These are phyloP conservation scores for Meredithiella fracta DNA, from an alignment of 2,329 filamentous ascomycete genomes.

Conservation along the genomic window DNA sequence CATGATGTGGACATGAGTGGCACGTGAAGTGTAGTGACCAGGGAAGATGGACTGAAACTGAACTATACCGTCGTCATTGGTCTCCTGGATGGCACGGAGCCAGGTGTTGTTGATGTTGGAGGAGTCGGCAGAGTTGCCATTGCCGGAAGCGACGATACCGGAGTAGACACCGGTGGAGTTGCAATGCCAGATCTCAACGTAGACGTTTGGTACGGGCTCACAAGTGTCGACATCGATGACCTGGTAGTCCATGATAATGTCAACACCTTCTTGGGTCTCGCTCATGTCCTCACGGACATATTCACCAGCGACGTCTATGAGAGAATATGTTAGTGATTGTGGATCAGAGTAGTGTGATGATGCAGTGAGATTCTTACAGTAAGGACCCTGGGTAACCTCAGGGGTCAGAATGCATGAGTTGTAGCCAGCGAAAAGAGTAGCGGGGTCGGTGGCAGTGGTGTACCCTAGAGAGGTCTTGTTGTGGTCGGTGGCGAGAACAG, in stretches of 20 bases:
- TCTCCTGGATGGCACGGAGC: conserved; percentile 26
- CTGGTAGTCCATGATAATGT: conserved; percentile 27
- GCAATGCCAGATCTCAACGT: conserved; percentile 29
- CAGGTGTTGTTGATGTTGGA: conserved; percentile 23
- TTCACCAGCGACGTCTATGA: conserved; percentile 22
- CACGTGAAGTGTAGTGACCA: conserved; percentile 26
- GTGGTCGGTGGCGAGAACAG: conserved; percentile 22
- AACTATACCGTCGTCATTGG: conserved; percentile 25
- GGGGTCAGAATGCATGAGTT: conserved; percentile 32
- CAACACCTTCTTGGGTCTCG: conserved; percentile 26
- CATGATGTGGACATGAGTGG: conserved; percentile 27
- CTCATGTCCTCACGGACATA: conserved; percentile 25
- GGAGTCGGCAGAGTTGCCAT: conserved; percentile 20
- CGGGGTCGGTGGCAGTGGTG: conserved; percentile 18
- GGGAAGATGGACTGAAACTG: conserved; percentile 29
- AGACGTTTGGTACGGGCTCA: conserved; percentile 24
- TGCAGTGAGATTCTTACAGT: conserved; percentile 19
- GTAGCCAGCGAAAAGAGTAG: conserved; percentile 23
- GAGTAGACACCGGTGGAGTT: conserved; percentile 31
- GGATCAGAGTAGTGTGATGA: neutral
- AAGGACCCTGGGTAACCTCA: conserved; percentile 34
- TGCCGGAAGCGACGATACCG: conserved; percentile 23
- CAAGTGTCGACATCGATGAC: conserved; percentile 28
- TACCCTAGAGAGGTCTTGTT: conserved; percentile 21
- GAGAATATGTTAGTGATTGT: neutral